Percentiles rank a stretch among this genome's conserved stretches.
phyloP scores from a whole-genome alignment of 352 stramenopile genomes.

The Phytopythium oedochilum region DNA sequence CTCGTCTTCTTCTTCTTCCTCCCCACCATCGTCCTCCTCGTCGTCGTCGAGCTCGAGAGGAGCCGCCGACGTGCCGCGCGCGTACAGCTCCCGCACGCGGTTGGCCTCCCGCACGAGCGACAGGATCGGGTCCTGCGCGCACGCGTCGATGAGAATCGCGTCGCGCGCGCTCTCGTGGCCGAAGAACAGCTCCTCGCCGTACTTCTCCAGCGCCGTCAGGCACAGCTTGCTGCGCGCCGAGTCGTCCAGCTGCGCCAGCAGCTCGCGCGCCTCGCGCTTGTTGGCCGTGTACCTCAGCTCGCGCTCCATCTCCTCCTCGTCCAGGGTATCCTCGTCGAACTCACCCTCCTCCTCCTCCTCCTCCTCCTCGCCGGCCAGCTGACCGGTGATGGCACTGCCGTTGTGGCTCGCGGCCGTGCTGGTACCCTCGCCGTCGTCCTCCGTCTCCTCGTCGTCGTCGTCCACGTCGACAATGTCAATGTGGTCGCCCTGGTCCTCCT shows the following conservation, averaged over 20 bases:
- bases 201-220: conserved; percentile 58
- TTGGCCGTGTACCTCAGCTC: conserved; percentile 39
- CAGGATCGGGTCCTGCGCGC: conserved; percentile 48
- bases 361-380: conserved; percentile 15
- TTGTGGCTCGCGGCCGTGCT: conserved; percentile 8
- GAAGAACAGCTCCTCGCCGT: conserved; percentile 60
- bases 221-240: conserved; percentile 51
- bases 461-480: conserved; percentile 23
- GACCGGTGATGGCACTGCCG: conserved; percentile 13
- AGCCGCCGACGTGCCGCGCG: conserved; percentile 39
- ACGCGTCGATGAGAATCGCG: conserved; percentile 57
- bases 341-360: conserved; percentile 31
- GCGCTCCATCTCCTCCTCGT: conserved; percentile 20
- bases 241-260: conserved; percentile 49
- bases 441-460: conserved; percentile 5
- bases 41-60: conserved; percentile 62
- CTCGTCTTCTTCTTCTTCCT: conserved; percentile 27
- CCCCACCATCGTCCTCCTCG: conserved; percentile 32
- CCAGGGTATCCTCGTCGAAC: conserved; percentile 19
- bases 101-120: conserved; percentile 54
- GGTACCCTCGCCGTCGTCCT: conserved; percentile 6
- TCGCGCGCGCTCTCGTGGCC: conserved; percentile 55
- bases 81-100: conserved; percentile 35
- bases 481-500: conserved; percentile 11
- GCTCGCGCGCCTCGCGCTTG: conserved; percentile 35